Evolutionary conservation across 352 stramenopile species (phyloP), one percentile per base, ranked within the genome.

Genomic region (Discostella stelligera): DNA sequence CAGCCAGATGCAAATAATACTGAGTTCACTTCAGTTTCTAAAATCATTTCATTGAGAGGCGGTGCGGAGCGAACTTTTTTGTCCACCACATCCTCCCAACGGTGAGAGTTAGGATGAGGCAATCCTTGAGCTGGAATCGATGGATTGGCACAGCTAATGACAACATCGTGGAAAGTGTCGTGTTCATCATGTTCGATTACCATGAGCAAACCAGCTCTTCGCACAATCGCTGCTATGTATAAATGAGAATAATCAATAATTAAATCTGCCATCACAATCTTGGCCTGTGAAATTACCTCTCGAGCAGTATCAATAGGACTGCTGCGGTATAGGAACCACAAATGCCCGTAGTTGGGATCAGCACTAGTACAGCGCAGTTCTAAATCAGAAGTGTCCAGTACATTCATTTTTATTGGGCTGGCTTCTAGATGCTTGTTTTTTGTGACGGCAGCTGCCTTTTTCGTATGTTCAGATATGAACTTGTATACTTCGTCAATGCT

Each of bases 341-440:
- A 66, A 61, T 87, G 86, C 13, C 94, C 94, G 80, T 97, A 97
- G 72, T 97, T 97, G 0, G 94, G 94, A 70, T 97, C 92, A 16
- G 93, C 92, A 76, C 95, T 96, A 21, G 89, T 82, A 68, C 90
- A 95, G 21, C 82, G 77, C 23, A 91, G 70, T 60, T 90, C 82
- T 32, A 93, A 83, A 16, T 85, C 66, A 13, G 76, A 83, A 30
- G 80, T 83, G 64, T 91, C 78, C 60, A 91, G 66, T 44, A 76
- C 78, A 75, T 79, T 69, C n/a, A 75, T 80, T 4, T 66, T 74
- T 39, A 79, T 54, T 75, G 41, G 37, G 79, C 71, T 71, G 58
- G 20, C 56, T 50, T 75, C 49, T 75, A 79, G 69, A 16, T 74
- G 48, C 50, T 83, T 69, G 65, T 58, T 68, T 74, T 80, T 80